phyloP scores from a whole-genome alignment of 495 filamentous ascomycete species.

The Annulohypoxylon bovei region DNA sequence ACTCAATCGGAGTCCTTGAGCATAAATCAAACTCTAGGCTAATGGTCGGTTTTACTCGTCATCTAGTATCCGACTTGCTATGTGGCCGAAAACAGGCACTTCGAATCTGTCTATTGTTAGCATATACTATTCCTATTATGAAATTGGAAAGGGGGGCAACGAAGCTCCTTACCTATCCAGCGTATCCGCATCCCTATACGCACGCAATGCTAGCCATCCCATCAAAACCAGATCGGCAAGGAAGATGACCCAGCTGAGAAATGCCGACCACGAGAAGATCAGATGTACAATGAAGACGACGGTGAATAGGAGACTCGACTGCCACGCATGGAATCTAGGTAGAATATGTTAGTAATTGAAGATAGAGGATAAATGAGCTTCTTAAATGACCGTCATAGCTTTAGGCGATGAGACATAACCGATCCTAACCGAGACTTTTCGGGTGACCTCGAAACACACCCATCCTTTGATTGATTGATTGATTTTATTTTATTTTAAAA shows the following conservation, averaged over 20 bases:
- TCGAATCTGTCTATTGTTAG: slow-evolving; percentile 65
- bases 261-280: slow-evolving; percentile 81
- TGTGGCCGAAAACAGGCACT: slow-evolving; percentile 83
- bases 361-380: background rate
- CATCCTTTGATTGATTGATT: too few relatives aligned
- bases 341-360: slow-evolving; percentile 20
- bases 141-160: background rate
- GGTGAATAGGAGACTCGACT: slow-evolving; percentile 87
- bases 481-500: too few relatives aligned
- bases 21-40: background rate
- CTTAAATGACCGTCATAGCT: background rate
- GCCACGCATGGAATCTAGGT: slow-evolving; percentile 92
- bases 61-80: slow-evolving; percentile 92
- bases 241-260: slow-evolving; percentile 86
- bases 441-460: background rate
- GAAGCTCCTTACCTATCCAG: slow-evolving; percentile 72
- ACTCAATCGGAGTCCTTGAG: background rate
- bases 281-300: slow-evolving; percentile 87
- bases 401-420: background rate
- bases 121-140: background rate
- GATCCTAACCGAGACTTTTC: background rate
- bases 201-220: slow-evolving; percentile 76
- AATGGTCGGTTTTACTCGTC: slow-evolving; percentile 69
- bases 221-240: slow-evolving; percentile 79
- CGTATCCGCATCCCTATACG: slow-evolving; percentile 90